Percentiles rank a stretch among this genome's conserved stretches.
These are phyloP conservation scores for Codiaeum variegatum DNA, from an alignment of 441 rosid species.

Conservation along the genomic window DNA sequence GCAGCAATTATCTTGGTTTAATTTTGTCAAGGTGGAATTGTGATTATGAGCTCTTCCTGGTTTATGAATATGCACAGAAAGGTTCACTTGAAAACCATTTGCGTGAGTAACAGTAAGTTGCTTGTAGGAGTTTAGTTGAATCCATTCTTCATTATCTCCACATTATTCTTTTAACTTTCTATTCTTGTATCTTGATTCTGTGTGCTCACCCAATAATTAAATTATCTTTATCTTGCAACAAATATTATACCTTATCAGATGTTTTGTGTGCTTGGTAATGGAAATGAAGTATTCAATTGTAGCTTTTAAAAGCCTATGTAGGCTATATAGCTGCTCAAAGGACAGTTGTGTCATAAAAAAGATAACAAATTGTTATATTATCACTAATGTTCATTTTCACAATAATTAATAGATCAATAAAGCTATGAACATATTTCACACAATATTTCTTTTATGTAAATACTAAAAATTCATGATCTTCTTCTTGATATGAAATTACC, in stretches of 20 bases:
- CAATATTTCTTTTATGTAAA: not conserved
- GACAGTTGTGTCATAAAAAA: not conserved
- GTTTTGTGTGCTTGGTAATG: not conserved
- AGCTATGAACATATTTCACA: not conserved
- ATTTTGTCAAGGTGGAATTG: conserved; percentile 82
- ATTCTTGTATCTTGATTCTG: not conserved
- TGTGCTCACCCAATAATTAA: not conserved
- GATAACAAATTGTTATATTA: not conserved
- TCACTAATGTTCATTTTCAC: not conserved
- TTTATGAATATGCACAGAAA: conserved; percentile 88
- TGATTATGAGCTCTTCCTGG: conserved; percentile 73
- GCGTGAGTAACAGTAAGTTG: conserved; percentile 78
- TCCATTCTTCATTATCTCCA: no score
- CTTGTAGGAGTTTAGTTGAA: not conserved
- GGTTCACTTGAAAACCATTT: conserved; percentile 82
- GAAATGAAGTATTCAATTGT: conserved; percentile 10
- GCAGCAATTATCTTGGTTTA: conserved; percentile 25
- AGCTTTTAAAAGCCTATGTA: conserved; percentile 1
- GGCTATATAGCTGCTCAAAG: not conserved
- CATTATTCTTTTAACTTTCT: not conserved
- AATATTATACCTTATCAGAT: not conserved
- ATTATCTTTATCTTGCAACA: not conserved
- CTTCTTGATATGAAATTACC: no score
- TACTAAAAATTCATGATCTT: not conserved
- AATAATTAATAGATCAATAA: not conserved